Evolutionary conservation across 371 early-diverging fungal species (phyloP), one percentile per base, ranked within the genome.

Genomic region (Mucor indicus): DNA sequence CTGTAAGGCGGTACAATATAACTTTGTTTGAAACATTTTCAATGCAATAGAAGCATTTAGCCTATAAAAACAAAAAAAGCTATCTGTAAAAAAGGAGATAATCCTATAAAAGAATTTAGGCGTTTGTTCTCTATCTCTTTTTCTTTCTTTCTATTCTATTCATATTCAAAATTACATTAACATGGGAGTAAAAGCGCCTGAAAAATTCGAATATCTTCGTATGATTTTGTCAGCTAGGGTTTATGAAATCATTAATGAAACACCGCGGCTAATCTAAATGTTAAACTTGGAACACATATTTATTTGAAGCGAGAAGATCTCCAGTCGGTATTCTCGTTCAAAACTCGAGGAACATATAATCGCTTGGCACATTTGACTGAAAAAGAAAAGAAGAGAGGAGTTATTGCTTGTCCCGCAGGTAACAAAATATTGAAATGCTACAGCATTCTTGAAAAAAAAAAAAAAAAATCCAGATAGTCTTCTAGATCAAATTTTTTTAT

Each of bases 331-430:
- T 98, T 98, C 57, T 91, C 92, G 11, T 98, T 98, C 85, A 98
- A 98, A 77, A 84, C 92, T 53, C 86, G 98, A 33, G 98, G 98
- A 21, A 96, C 98, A 1, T 94, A 95, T 77, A 96, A 96, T 70
- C 84, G 85, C 51, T 80, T 98, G 61, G 80, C 81, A 24, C 84
- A 90, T 48, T 68, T 98, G 48, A 75, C 87, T 2, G 62, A 67
- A 2, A 87, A 80, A 35, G 97, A 96, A 67, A 81, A 83, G 57
- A 63, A 55, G n/a, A 71, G 78, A 3, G 98, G 98, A 3, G 94
- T 98, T 23, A 89, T 96, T 50, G 93, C 94, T 15, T 92, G 93
- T 53, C 93, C 94, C 27, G 97, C 97, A 6, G 97, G 87, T 69
- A 67, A 43, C 7, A 7, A 22, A 13, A 20, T 3, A 2, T 27